Conservation (phyloP, 192 early-diverging fungal genomes). For the Umbelopsis sp. region DNA sequence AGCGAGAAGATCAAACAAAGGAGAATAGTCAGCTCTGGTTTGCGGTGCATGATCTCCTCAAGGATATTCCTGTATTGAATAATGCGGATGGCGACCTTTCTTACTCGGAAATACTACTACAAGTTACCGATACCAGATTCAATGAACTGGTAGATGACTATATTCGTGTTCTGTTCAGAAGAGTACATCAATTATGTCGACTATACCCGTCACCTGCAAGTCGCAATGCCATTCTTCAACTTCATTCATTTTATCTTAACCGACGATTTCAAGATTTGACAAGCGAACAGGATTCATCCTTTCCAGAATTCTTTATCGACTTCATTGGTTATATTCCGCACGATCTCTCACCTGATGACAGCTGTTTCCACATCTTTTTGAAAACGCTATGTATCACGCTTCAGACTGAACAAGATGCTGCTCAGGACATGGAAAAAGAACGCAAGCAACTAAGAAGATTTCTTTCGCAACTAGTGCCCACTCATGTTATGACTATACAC, state of each 20-base stretch:
- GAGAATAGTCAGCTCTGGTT: neutral
- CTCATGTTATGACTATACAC: conserved; percentile 20
- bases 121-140: neutral
- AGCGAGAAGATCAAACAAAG: neutral
- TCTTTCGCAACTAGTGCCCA: conserved; percentile 11
- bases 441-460: neutral
- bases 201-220: neutral
- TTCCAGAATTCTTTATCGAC: conserved; percentile 17
- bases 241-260: conserved; percentile 1
- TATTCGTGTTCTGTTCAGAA: conserved; percentile 3
- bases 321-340: conserved; percentile 17
- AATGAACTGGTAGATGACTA: conserved; percentile 3
- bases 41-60: neutral
- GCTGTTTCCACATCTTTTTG: conserved; percentile 18
- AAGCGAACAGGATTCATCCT: conserved; percentile 12
- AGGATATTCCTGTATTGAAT: neutral
- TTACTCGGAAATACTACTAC: neutral
- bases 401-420: neutral
- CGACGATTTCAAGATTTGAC: conserved; percentile 13
- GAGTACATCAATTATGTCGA: conserved; percentile 2
- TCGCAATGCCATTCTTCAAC: neutral
- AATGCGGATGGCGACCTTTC: neutral
- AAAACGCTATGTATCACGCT: conserved; percentile 16
- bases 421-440: neutral
- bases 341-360: conserved; percentile 5